Conservation (phyloP, 1,284 basidiomycete species). For the Malassezia sympodialis region DNA sequence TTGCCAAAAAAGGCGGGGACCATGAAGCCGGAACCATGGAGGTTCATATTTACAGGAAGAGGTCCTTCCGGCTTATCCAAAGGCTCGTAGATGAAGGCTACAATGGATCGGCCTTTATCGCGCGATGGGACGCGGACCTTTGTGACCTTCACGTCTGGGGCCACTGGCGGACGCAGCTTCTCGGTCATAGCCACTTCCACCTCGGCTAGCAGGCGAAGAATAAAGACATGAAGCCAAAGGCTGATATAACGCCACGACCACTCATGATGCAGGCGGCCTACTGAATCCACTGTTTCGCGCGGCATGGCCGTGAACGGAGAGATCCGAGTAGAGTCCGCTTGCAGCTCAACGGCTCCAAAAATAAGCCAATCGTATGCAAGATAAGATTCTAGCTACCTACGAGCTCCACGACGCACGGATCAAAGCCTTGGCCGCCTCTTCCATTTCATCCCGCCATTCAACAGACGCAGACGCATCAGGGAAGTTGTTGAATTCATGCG, state of each 20-base stretch:
- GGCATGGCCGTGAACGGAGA: not conserved
- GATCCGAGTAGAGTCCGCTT: not conserved
- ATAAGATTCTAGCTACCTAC: not conserved
- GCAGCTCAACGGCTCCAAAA: not conserved
- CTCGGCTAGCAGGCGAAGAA: constrained; percentile 9
- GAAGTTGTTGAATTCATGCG: constrained; percentile 40
- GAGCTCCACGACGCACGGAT: constrained; percentile 39
- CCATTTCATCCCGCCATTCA: constrained; percentile 19
- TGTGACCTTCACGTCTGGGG: constrained; percentile 12
- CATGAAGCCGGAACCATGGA: constrained; percentile 25
- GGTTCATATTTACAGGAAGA: constrained; percentile 21
- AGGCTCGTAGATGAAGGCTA: constrained; percentile 24
- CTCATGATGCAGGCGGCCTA: not conserved
- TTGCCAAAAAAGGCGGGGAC: constrained; percentile 12
- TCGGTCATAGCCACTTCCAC: constrained; percentile 8
- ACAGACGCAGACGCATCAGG: constrained; percentile 10
- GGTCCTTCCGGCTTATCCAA: constrained; percentile 18
- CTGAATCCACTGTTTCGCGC: not conserved
- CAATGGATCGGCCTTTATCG: constrained; percentile 22
- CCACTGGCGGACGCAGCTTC: constrained; percentile 11
- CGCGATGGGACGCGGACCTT: constrained; percentile 24
- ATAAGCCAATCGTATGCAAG: not conserved
- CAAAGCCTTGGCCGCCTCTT: constrained; percentile 20
- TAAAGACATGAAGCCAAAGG: constrained; percentile 3
- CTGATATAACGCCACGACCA: constrained; percentile 1